Base-by-base conservation (phyloP, 225 moss, liverwort and hornwort genomes). In the Bryoerythrophyllum caledonicum region DNA sequence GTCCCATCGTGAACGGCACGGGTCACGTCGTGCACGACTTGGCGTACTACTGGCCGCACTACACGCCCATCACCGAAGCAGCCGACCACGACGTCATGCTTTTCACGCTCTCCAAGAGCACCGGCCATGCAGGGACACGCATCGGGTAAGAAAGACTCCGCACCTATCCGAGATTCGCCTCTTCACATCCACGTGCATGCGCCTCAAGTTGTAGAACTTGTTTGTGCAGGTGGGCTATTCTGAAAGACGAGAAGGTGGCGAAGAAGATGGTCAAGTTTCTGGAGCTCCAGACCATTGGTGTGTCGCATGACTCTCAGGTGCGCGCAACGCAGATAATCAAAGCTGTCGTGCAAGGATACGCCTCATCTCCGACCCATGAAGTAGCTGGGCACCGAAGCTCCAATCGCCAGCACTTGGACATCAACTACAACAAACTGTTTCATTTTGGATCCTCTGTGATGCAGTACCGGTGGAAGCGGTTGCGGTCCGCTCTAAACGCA, bases 41-140 rank as follows among this genome's bases (percentile, higher is more conserved):
- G n/a, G 97, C 94, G 28, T 97, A 97, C 65, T 97, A 90, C 74
- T 97, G 97, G 97, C 97, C 97, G 14, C 94, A 97, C 74, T 94
- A 89, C 75, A 91, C 91, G 17, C 90, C 97, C 70, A 93, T 97
- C 56, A 85, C 87, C 1, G 85, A 72, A 56, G 83, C 92, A 51
- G 90, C 88, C 27, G 89, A 93, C 63, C 83, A 90, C 15, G 91
- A 90, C 71, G 70, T 90, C 67, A 97, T 93, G 97, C 90, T 97
- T 26, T 97, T 97, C 68, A 94, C 97, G 0, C 79, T 97, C 40
- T 97, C 97, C 0, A 97, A 97, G 70, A 90, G 90, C 82, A 97
- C 97, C 57, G 97, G 97, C 34, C 97, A 97, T 60, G 97, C 97
- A 1, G 97, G 97, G 55, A 97, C 97, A 10, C 91, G 97, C 72